Conservation (phyloP, 2,329 filamentous ascomycete species). For the Drechslerella dactyloides region DNA sequence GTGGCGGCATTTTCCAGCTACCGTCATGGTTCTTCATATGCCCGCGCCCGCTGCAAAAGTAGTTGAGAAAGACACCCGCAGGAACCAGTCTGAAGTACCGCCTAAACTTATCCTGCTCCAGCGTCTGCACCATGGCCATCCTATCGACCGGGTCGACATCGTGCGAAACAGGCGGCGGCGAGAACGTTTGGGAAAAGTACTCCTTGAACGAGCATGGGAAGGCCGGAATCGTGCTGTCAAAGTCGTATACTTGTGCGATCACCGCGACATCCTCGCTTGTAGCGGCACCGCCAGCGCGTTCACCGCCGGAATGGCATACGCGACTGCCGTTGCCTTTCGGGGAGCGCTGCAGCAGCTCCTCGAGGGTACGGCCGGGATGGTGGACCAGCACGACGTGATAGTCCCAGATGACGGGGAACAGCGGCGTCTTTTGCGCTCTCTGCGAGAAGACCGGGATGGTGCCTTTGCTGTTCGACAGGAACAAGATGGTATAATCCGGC, state of each 20-base stretch:
- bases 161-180: conserved; percentile 31
- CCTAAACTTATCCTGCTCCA: conserved; percentile 21
- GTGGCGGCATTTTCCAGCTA: conserved; percentile 23
- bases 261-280: background rate
- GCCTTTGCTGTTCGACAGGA: conserved; percentile 52
- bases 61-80: conserved; percentile 44
- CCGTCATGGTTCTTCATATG: conserved; percentile 51
- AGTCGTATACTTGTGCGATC: conserved; percentile 51
- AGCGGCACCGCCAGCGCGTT: background rate
- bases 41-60: conserved; percentile 52
- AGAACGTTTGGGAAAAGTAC: conserved; percentile 52
- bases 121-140: conserved; percentile 13
- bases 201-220: conserved; percentile 50
- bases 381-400: conserved; percentile 53
- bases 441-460: conserved; percentile 51
- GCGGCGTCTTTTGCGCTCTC: conserved; percentile 17
- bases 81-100: conserved; percentile 50
- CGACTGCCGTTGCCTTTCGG: background rate
- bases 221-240: conserved; percentile 51
- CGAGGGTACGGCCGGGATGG: conserved; percentile 31
- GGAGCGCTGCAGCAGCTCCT: conserved; percentile 21
- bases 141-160: conserved; percentile 24
- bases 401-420: conserved; percentile 42
- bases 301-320: background rate
- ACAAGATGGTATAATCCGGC: conserved; percentile 51